Evolutionary conservation across 495 filamentous ascomycete species (phyloP), one percentile per base, ranked within the genome.

Genomic region (Penicillium taxi): DNA sequence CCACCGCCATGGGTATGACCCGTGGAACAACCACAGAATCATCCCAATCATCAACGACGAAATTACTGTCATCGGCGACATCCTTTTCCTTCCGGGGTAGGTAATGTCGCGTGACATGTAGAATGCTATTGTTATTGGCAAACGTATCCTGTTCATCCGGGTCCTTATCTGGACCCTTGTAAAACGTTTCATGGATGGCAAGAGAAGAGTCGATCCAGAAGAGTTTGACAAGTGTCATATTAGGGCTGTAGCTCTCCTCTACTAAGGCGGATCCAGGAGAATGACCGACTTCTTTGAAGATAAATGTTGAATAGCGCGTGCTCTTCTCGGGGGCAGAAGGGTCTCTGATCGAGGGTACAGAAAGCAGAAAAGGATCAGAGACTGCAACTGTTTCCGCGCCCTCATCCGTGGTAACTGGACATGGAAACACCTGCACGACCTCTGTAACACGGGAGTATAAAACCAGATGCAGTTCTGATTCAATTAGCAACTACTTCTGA

Each of bases 401-500:
- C 20, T 39, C 35, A 9, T 57, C 47, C 8, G 19, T 34, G 26
- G 43, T 11, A 31, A 45, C 26, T 5, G 61, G 51, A 41, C 61
- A 59, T 31, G 59, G 52, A 36, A 65, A 72, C 9, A 41, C 50
- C 6, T 63, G 53, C 9, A 56, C 50, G 17, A 71, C 39, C 21
- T 41, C 40, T 19, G 51, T 65, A 9, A 70, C 45, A 11, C 58
- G 59, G n/a, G 70, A 74, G 37, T 61, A 70, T n/a, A 74, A 32
- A 18, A 64, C 34, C 30, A 63, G 18, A 47, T 63, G 50, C 19
- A 60, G 42, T 33, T 55, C 53, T 55, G 35, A 27, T 13, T n/a
- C 7, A 6, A 7, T 52, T 35, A 52, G 42, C 26, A 44, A 26
- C 28, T 17, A 13, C 12, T 24, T 15, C n/a, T n/a, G n/a, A n/a